A percentile compares a stretch with the other conserved stretches of the same genome.
phyloP scores from a whole-genome alignment of 2,329 filamentous ascomycete genomes.

The Aspergillus hortae region DNA sequence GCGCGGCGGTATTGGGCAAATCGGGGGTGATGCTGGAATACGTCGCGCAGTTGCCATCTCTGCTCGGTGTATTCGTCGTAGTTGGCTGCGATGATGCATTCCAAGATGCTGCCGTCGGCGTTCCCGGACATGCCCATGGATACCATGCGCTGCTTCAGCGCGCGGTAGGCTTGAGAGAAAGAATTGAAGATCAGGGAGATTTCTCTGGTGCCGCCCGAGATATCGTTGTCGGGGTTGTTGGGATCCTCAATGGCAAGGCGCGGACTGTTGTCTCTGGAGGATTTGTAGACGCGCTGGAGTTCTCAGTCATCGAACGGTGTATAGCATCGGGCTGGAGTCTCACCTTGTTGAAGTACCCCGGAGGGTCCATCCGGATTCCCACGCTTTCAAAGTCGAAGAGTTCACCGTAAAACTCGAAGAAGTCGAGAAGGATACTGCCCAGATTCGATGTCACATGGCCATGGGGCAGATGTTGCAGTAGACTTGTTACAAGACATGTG shows the following conservation, averaged over 20 bases:
- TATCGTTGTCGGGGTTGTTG: slow-evolving; percentile 80
- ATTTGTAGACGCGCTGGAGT: slow-evolving; percentile 39
- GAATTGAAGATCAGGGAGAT: slow-evolving; percentile 63
- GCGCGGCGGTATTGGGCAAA: slow-evolving; percentile 29
- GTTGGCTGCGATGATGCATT: slow-evolving; percentile 69
- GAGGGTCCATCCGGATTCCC: slow-evolving; percentile 73
- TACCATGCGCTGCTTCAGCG: slow-evolving; percentile 57
- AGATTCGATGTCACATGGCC: slow-evolving; percentile 66
- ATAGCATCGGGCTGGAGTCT: neutral
- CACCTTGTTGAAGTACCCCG: slow-evolving; percentile 75
- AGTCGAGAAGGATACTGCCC: slow-evolving; percentile 78
- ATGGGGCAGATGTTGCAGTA: slow-evolving; percentile 76
- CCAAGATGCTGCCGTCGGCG: slow-evolving; percentile 58
- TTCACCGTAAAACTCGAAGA: slow-evolving; percentile 85
- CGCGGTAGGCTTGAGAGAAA: slow-evolving; percentile 64
- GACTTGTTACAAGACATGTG: slow-evolving; percentile 87
- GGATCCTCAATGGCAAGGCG: slow-evolving; percentile 89
- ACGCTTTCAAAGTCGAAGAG: slow-evolving; percentile 67
- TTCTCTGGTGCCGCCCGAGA: slow-evolving; percentile 78
- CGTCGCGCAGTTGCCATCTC: slow-evolving; percentile 57
- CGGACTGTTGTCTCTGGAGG: slow-evolving; percentile 58
- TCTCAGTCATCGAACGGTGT: slow-evolving; percentile 6
- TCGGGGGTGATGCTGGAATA: slow-evolving; percentile 45
- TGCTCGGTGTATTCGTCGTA: slow-evolving; percentile 72
- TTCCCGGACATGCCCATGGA: slow-evolving; percentile 18